Conservation (phyloP, 495 filamentous ascomycete genomes). For the Penicillium cataractarum region DNA sequence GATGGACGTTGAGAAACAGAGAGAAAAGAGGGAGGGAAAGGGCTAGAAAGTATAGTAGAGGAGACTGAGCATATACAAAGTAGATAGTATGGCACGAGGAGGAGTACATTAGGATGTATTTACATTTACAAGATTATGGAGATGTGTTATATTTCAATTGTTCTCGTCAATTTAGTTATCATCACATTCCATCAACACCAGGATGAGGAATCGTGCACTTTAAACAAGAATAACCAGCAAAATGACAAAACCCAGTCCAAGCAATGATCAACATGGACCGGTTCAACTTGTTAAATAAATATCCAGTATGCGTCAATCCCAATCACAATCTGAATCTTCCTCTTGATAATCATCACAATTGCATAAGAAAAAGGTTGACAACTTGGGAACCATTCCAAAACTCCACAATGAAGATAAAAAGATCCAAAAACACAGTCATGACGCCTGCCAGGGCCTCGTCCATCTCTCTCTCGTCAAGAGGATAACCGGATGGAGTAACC, state of each 20-base stretch:
- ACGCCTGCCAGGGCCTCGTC: conserved; percentile 2
- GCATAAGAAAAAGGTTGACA: background rate
- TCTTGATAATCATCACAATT: background rate
- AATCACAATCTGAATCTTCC: conserved; percentile 8
- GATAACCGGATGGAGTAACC: background rate
- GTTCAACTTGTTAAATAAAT: background rate
- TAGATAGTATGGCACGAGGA: background rate
- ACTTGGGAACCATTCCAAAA: background rate
- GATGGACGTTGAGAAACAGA: background rate
- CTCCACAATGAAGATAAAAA: conserved; percentile 4
- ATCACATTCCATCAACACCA: conserved; percentile 16
- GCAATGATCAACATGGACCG: conserved; percentile 1
- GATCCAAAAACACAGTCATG: conserved; percentile 15
- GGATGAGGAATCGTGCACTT: conserved; percentile 5
- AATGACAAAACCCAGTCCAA: background rate
- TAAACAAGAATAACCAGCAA: background rate
- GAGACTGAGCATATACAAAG: too few species aligned
- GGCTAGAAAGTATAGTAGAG: too few species aligned
- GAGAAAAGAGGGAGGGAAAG: too few species aligned
- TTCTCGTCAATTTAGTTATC: conserved; percentile 18
- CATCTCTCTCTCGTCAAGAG: background rate
- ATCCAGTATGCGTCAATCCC: conserved; percentile 1
- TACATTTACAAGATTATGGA: too few species aligned
- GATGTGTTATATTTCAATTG: too few species aligned
- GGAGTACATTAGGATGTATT: background rate